Base-by-base conservation (phyloP, 805 yeast species). In the Schwanniomyces polymorphus region DNA sequence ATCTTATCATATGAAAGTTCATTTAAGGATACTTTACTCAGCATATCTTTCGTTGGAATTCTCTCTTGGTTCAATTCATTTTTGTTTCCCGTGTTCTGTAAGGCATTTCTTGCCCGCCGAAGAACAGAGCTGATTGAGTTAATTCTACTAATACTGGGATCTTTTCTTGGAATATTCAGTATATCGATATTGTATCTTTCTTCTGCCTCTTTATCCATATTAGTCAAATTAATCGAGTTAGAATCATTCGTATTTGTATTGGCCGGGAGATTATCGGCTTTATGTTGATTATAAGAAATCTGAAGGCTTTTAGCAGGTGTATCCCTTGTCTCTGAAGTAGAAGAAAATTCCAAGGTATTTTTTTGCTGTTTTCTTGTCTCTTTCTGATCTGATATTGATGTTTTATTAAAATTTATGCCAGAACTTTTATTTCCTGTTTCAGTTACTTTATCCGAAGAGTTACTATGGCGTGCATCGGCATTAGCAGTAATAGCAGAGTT, bases 71-170 rank as follows among this genome's bases (percentile, higher is more conserved):
- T 38, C 3, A 5, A 4, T 26, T 26, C 33, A 23, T 23, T 26
- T 14, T 26, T 35, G 5, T 14, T 21, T 41, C 26, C 33, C 26
- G 39, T 37, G 9, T 38, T 38, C 14, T 34, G 45, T 27, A 49
- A 47, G 7, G 47, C 48, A 43, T 47, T 46, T 35, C 50, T 44
- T 7, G 53, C 46, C 14, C 53, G 50, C n/a, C 53, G 50, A 43
- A 50, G 46, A 37, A 48, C 47, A 10, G 47, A 45, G 8, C 27
- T 44, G 8, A 40, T 40, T 6, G 47, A 45, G 31, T 17, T 28
- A 2, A 14, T 28, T 11, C 25, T 39, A 11, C 26, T n/a, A 11
- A 25, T 27, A 8, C 31, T 10, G 11, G 18, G 11, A 7, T 39
- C 21, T 26, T 9, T 38, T 5, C 21, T 14, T 3, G 35, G 35